A percentile compares a stretch with the other conserved stretches of the same genome.
Conservation (phyloP, 2,329 filamentous ascomycete species). For the Penicillium sp. region DNA sequence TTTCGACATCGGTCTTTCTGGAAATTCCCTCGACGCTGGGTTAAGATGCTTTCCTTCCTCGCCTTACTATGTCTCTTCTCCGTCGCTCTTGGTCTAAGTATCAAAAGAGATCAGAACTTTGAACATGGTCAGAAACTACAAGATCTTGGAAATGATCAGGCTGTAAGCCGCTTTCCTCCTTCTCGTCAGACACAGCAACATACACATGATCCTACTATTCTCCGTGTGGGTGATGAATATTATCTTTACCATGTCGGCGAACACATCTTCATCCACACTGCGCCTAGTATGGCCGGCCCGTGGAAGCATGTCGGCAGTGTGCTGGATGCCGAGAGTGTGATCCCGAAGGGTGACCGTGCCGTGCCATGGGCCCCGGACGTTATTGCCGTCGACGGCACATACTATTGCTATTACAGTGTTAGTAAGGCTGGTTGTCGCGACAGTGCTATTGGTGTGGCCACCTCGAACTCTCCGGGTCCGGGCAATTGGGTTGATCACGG, state of each 20-base stretch:
- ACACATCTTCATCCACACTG: slow-evolving; percentile 31
- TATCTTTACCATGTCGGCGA: slow-evolving; percentile 36
- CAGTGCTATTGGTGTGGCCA: slow-evolving; percentile 62
- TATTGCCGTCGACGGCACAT: slow-evolving; percentile 53
- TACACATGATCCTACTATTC: slow-evolving; percentile 36
- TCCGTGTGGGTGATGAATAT: slow-evolving; percentile 27
- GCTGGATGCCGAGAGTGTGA: slow-evolving; percentile 31
- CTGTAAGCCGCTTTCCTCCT: slow-evolving; percentile 16
- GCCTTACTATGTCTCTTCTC: slow-evolving; percentile 21
- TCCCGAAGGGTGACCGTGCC: slow-evolving; percentile 33
- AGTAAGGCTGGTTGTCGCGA: slow-evolving; percentile 60
- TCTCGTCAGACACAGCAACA: slow-evolving; percentile 23
- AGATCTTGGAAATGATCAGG: slow-evolving; percentile 3
- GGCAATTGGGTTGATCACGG: slow-evolving; percentile 40
- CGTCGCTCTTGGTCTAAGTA: slow-evolving; percentile 12
- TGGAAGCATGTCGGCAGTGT: slow-evolving; percentile 32
- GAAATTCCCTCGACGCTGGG: slow-evolving; percentile 22
- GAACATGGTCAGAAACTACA: slow-evolving; percentile 7
- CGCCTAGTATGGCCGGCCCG: slow-evolving; percentile 30
- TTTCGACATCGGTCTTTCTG: slow-evolving; percentile 18
- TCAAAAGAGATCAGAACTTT: slow-evolving; percentile 11
- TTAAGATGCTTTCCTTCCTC: slow-evolving; percentile 23
- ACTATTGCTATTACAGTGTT: slow-evolving; percentile 66
- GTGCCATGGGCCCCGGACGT: slow-evolving; percentile 60
- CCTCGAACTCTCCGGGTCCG: slow-evolving; percentile 39